phyloP scores from a whole-genome alignment of 495 filamentous ascomycete genomes.

The Daldinia vernicosa region DNA sequence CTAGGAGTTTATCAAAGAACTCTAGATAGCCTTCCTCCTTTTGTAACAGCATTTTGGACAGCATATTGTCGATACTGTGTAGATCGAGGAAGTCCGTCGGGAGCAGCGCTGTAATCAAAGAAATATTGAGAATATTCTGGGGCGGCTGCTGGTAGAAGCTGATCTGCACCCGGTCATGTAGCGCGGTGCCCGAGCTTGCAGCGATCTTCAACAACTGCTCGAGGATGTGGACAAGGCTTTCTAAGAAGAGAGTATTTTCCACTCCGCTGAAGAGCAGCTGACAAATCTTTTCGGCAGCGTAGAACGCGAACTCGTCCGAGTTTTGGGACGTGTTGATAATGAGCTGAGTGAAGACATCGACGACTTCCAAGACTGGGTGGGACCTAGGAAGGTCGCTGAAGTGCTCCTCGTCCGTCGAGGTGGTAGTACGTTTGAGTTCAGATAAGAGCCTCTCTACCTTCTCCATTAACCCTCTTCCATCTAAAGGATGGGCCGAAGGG shows the following conservation, averaged over 20 bases:
- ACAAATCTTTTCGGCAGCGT: conserved; percentile 76
- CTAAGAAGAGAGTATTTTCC: conserved; percentile 72
- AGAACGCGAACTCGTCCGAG: conserved; percentile 72
- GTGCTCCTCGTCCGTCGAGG: conserved; percentile 73
- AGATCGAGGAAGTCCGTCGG: conserved; percentile 77
- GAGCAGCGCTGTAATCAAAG: conserved; percentile 78
- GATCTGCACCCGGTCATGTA: conserved; percentile 73
- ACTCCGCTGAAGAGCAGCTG: conserved; percentile 66
- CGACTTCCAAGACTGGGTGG: conserved; percentile 69
- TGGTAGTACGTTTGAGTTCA: conserved; percentile 71
- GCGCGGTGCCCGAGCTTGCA: conserved; percentile 67
- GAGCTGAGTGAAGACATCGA: conserved; percentile 62
- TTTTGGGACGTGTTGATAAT: conserved; percentile 64
- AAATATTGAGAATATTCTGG: conserved; percentile 78
- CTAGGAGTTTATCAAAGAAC: conserved; percentile 77
- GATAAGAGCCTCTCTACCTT: conserved; percentile 73
- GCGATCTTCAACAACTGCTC: conserved; percentile 82
- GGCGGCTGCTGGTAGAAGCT: conserved; percentile 72
- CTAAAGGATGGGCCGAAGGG: conserved; percentile 68
- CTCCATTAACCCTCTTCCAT: conserved; percentile 68
- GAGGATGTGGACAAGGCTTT: conserved; percentile 84
- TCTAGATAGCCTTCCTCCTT: conserved; percentile 75
- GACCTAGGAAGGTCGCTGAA: conserved; percentile 73
- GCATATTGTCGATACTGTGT: conserved; percentile 77
- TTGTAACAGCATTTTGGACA: conserved; percentile 73